phyloP scores from a whole-genome alignment of 495 filamentous ascomycete species.

The Arthonia radiata region DNA sequence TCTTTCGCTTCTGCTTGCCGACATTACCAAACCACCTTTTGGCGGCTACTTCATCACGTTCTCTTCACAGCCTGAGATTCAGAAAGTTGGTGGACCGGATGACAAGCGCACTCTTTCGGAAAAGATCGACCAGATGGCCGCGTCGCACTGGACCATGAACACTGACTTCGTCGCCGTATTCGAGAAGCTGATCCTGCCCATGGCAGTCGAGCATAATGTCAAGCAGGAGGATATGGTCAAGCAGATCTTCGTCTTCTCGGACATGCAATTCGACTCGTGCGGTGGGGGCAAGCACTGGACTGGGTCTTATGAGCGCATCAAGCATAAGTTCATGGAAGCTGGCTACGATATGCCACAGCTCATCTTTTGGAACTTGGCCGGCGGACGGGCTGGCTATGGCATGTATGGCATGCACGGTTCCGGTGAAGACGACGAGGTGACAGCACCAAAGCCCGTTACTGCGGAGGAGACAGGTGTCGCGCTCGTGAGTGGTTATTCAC shows the following conservation, averaged over 20 bases:
- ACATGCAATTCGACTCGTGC: constrained; percentile 27
- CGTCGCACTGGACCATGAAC: constrained; percentile 11
- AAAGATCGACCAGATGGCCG: constrained; percentile 9
- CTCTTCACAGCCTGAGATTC: constrained; percentile 9
- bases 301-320: constrained; percentile 17
- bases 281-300: constrained; percentile 9
- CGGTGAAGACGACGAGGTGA: constrained; percentile 1
- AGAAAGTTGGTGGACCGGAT: constrained; percentile 10
- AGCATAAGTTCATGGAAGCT: constrained; percentile 12
- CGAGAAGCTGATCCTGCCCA: constrained; percentile 17
- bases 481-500: constrained; percentile 21
- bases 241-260: constrained; percentile 22
- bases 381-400: constrained; percentile 9
- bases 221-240: constrained; percentile 22
- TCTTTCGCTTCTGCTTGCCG: constrained; percentile 20
- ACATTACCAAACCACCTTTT: constrained; percentile 19
- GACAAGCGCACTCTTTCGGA: constrained; percentile 10
- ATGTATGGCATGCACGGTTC: neutral
- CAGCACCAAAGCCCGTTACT: constrained; percentile 18
- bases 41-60: constrained; percentile 23
- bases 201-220: constrained; percentile 16
- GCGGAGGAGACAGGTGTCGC: constrained; percentile 13
- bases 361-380: constrained; percentile 25
- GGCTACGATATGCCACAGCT: constrained; percentile 24
- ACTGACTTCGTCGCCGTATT: constrained; percentile 24